Base-by-base conservation (phyloP, 2,329 filamentous ascomycete species). In the Trichoderma semiorbis region DNA sequence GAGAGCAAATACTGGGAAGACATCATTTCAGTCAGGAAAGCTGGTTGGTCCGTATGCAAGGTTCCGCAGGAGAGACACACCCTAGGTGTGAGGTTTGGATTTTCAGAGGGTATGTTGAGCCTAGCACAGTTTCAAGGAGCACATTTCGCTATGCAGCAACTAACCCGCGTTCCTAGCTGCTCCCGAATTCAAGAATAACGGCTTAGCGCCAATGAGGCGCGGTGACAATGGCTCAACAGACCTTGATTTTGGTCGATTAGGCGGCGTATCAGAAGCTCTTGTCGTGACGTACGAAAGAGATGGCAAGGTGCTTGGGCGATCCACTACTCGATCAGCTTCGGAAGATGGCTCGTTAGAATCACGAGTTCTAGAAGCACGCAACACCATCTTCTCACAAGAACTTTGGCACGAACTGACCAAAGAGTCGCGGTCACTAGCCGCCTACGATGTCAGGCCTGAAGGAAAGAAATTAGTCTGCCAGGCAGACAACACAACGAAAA, bases 1-100 rank as follows among this genome's bases (percentile, higher is more conserved):
- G 96, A 99, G 83, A 91, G 91, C 2, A 91, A 88, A 76, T 99
- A 97, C 80, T 99, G 96, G 96, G 88, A 92, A 70, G 92, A 97
- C 76, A 88, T 98, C 3, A 84, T 97, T 61, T 89, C 90, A 11
- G 90, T 98, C 58, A 94, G 92, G 74, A 89, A 94, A 75, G 91
- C 90, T 69, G 94, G 95, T 5, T 99, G 96, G 95, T 91, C 92
- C 24, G 84, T 98, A 21, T 95, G 92, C 75, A 88, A 92, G 63
- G 84, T 96, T 53, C 93, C 94, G 0, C 85, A 90, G 7, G 91
- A 95, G 75, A 86, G 86, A 64, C 89, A 93, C 75, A 91, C 90
- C 0, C 85, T 98, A 64, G 94, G 92, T 24, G 95, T 98, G 43
- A 90, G 93, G 74, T 98, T 95, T 81, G 96, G 95, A 8, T 97